Evolutionary conservation across 2,329 filamentous ascomycete species (phyloP).

Genomic region (Botryotinia calthae): DNA sequence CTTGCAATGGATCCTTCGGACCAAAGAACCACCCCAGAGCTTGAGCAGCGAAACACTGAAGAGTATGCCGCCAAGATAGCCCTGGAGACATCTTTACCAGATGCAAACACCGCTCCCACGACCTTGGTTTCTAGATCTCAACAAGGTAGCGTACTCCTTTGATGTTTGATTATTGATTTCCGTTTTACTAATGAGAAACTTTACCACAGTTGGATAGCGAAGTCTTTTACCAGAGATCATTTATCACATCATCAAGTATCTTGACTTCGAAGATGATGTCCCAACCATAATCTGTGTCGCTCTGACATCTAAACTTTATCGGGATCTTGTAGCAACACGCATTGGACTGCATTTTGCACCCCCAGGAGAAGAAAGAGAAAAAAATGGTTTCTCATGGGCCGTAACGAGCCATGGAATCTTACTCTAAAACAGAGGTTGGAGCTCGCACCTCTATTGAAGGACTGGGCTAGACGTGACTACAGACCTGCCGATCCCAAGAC

Average conservation of each 20-base stretch:
- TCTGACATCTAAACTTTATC: not conserved
- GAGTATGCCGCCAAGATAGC: not conserved
- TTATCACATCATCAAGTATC: not conserved
- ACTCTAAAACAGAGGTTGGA: not conserved
- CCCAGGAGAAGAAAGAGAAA: too few relatives aligned
- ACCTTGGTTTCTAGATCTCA: not conserved
- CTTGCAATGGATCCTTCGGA: not conserved
- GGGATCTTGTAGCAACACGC: too few relatives aligned
- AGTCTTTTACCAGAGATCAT: not conserved
- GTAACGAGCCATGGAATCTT: not conserved
- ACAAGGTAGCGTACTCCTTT: not conserved
- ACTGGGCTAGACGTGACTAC: not conserved
- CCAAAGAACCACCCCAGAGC: not conserved
- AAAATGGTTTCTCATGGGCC: too few relatives aligned
- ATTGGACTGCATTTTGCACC: too few relatives aligned
- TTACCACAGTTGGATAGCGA: not conserved
- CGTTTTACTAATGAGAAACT: not conserved
- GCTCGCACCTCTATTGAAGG: not conserved
- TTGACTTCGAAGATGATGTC: not conserved
- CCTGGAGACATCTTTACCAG: not conserved
- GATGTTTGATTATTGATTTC: fast-evolving
- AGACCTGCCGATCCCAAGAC: not conserved
- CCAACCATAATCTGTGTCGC: not conserved
- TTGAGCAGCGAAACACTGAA: not conserved
- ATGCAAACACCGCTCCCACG: not conserved